These are phyloP conservation scores for Aspergillus viridinutans DNA, from an alignment of 2,329 filamentous ascomycete species.

Conservation along the genomic window DNA sequence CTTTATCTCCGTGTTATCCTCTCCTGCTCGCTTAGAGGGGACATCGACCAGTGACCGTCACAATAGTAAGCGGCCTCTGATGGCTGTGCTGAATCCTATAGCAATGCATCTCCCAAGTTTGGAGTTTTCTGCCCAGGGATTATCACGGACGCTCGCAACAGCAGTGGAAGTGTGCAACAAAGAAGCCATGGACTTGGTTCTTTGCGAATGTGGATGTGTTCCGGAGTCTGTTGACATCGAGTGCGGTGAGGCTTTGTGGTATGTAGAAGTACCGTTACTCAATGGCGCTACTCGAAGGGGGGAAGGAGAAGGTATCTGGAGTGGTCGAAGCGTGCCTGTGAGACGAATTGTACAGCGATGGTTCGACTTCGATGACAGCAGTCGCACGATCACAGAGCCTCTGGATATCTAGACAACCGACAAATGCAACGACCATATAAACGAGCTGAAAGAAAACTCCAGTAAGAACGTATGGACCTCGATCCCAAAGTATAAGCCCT, in stretches of 20 bases:
- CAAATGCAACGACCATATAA: slow-evolving; percentile 7
- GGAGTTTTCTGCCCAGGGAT: slow-evolving; percentile 47
- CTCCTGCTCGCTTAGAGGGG: neutral
- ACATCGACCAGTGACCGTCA: neutral
- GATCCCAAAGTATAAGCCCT: slow-evolving; percentile 24
- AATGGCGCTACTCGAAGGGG: slow-evolving; percentile 51
- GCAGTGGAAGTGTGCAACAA: slow-evolving; percentile 35
- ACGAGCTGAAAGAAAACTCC: slow-evolving; percentile 6
- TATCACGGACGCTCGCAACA: slow-evolving; percentile 42
- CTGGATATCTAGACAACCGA: neutral
- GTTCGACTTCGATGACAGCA: slow-evolving; percentile 55
- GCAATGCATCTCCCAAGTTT: slow-evolving; percentile 40
- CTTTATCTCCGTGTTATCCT: slow-evolving; percentile 58
- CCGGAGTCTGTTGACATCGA: slow-evolving; percentile 26
- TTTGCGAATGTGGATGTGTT: slow-evolving; percentile 40
- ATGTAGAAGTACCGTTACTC: slow-evolving; percentile 58
- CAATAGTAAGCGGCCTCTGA: slow-evolving; percentile 16
- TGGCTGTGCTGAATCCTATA: slow-evolving; percentile 40
- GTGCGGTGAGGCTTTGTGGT: slow-evolving; percentile 36
- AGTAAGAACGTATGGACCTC: slow-evolving; percentile 18
- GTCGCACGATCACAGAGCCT: slow-evolving; percentile 1
- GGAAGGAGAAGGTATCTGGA: slow-evolving; percentile 52
- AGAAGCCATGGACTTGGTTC: slow-evolving; percentile 27
- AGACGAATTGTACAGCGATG: slow-evolving; percentile 59
- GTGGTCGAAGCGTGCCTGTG: slow-evolving; percentile 56